These are phyloP conservation scores for Schwanniomyces pseudopolymorphus DNA, from an alignment of 805 yeast species.

Conservation along the genomic window DNA sequence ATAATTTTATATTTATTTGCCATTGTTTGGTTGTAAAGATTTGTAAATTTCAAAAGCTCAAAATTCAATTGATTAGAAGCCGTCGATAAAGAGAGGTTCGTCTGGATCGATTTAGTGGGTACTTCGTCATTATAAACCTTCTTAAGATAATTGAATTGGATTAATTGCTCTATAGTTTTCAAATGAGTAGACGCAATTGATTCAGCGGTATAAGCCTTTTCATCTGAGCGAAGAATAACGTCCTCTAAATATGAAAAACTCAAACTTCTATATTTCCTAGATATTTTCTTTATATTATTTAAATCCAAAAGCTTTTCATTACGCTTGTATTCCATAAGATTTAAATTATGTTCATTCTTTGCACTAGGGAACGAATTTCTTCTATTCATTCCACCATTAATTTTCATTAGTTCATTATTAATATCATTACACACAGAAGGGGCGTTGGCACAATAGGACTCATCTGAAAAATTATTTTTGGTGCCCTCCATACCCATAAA, in stretches of 20 bases:
- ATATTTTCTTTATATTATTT: neutral
- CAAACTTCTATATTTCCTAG: conserved; percentile 12
- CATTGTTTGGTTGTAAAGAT: conserved; percentile 25
- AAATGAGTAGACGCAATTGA: conserved; percentile 18
- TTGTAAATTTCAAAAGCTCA: conserved; percentile 29
- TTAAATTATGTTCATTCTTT: conserved; percentile 17
- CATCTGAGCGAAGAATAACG: conserved; percentile 5
- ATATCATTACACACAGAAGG: neutral
- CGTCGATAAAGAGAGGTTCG: conserved; percentile 13
- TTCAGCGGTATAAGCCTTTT: conserved; percentile 11
- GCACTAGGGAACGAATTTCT: conserved; percentile 35
- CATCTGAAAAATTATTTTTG: neutral
- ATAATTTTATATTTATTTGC: conserved; percentile 20
- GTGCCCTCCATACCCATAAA: neutral
- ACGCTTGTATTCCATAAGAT: conserved; percentile 16
- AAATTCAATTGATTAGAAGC: conserved; percentile 27
- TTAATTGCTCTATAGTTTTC: conserved; percentile 12
- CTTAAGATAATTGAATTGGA: conserved; percentile 20
- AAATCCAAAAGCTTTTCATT: conserved; percentile 3
- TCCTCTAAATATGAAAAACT: conserved; percentile 27
- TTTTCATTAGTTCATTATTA: conserved; percentile 7
- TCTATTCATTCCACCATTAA: conserved; percentile 23
- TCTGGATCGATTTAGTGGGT: conserved; percentile 1
- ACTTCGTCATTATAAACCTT: conserved; percentile 9
- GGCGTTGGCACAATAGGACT: neutral